Percentiles rank a stretch among this genome's conserved stretches.
These are phyloP conservation scores for Diaporthe citriasiana DNA, from an alignment of 2,329 filamentous ascomycete genomes.

Conservation along the genomic window DNA sequence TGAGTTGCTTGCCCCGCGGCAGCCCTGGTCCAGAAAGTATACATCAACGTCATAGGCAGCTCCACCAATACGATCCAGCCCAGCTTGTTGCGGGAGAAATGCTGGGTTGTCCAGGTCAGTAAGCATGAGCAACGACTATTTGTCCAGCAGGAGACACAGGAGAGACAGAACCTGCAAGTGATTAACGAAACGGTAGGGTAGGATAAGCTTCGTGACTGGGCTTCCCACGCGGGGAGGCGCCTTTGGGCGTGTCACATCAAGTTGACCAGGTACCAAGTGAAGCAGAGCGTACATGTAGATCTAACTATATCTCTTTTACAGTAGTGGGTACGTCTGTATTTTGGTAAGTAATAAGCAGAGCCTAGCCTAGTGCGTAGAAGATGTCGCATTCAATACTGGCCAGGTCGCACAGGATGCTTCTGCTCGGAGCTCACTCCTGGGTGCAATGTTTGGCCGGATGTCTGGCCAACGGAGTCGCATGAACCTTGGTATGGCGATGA, in stretches of 20 bases:
- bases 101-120: neutral
- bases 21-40: neutral
- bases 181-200: neutral
- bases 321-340: neutral
- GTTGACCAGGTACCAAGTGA: neutral
- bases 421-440: constrained; percentile 10
- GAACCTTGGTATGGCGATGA: constrained; percentile 29
- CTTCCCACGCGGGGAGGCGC: too few species aligned
- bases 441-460: constrained; percentile 12
- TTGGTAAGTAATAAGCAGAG: neutral
- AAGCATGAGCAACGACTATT: neutral
- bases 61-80: neutral
- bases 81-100: neutral
- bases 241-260: neutral
- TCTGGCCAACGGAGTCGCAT: constrained; percentile 32
- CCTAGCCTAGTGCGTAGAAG: neutral
- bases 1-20: neutral
- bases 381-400: neutral
- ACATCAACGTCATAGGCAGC: constrained; percentile 12
- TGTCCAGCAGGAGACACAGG: neutral
- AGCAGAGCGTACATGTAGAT: neutral
- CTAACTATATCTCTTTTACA: too few species aligned
- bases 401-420: neutral
- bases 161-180: neutral
- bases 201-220: neutral